Evolutionary conservation across 345 rosid genomes (phyloP).

Genomic region (Eucalyptus tenuipes): DNA sequence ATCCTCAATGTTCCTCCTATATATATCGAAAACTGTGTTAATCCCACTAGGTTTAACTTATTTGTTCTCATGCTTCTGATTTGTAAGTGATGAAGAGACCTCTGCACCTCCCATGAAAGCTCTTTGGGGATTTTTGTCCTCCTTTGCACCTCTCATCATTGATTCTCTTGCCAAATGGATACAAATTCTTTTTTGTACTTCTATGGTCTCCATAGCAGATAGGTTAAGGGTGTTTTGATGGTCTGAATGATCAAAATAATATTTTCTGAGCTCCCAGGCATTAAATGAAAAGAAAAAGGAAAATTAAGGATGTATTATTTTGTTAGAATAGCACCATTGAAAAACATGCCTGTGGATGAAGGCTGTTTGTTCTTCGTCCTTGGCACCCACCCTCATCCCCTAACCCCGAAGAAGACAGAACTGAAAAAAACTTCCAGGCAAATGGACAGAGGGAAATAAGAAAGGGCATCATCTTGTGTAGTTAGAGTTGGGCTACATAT

Average conservation of each 20-base stretch:
- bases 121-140: neutral
- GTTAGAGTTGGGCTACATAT: neutral
- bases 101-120: neutral
- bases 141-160: neutral
- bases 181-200: neutral
- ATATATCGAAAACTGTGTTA: neutral
- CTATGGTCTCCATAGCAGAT: neutral
- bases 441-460: neutral
- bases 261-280: neutral
- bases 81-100: neutral
- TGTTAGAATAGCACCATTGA: neutral
- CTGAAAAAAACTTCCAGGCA: neutral
- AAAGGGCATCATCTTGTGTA: neutral
- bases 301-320: neutral
- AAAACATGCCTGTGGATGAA: neutral
- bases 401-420: neutral
- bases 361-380: neutral
- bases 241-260: neutral
- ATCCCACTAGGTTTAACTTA: neutral
- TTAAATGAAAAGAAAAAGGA: neutral
- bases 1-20: neutral
- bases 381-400: neutral
- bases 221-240: neutral
- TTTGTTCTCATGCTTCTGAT: neutral
- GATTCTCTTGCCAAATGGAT: neutral